Base-by-base conservation (phyloP, 371 early-diverging fungal species). In the Mucor saturninus region DNA sequence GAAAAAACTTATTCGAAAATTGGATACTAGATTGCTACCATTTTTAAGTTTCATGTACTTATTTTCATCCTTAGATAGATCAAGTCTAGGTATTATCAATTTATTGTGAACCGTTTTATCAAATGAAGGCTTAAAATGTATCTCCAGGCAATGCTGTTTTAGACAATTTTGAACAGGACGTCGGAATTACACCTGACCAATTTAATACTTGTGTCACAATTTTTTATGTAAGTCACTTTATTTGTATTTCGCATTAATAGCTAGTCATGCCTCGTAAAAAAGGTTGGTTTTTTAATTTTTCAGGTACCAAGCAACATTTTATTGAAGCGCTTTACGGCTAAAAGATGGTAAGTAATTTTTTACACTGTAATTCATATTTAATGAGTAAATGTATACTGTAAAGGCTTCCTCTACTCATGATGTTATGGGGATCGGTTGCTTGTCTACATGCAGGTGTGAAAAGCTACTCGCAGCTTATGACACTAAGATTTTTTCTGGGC, bases 31-130 rank as follows among this genome's bases (percentile, higher is more conserved):
- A 28, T 59, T 85, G 2, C 53, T 85, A 9, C 85, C 85, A 2
- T 72, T 83, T 42, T 66, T 85, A 4, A 79, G 82, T 15, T 62
- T 85, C 5, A 75, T 83, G 73, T 83, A 83, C 48, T 65, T 83
- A 4, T 79, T 80, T 59, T 77, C 76, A 7, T 81, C 81, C 26
- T 68, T 83, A 51, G 83, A 83, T 65, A 67, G 83, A 50, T 77
- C 81, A 3, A 83, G 79, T 26, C 54, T 83, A 50, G 83, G 83
- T 78, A 65, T 45, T 21, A 15, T 5, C 7, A n/a, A 50, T 10
- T 15, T 26, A 11, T 40, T 26, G 7, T 39, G 14, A 21, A 1
- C 21, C 21, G 21, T 21, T 21, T 15, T 14, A 7, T 35, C 14
- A 51, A 28, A 28, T 49, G 29, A 26, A n/a, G 11, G 4, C 7